phyloP scores from a whole-genome alignment of 2,329 filamentous ascomycete species.

The Thyridium curvatum region DNA sequence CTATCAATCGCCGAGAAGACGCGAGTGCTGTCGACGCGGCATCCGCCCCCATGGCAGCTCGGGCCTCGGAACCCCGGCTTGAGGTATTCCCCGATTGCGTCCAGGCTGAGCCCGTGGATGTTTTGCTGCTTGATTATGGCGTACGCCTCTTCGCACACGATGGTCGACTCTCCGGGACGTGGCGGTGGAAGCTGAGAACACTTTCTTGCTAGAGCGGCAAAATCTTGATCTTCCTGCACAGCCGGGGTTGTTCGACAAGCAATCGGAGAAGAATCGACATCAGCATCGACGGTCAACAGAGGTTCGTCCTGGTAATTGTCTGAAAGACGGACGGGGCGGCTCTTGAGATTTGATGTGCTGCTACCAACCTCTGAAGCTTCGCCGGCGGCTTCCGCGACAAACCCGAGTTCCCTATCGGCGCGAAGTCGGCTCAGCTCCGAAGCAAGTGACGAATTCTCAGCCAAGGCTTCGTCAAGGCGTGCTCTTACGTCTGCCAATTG shows the following conservation, averaged over 20 bases:
- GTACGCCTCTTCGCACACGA: conserved; percentile 17
- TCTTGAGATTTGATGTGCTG: too few relatives aligned
- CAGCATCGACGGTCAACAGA: too few relatives aligned
- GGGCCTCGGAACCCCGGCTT: conserved; percentile 10
- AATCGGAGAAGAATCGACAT: too few relatives aligned
- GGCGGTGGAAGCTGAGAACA: conserved; percentile 8
- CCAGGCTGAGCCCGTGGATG: conserved; percentile 7
- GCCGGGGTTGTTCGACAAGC: neutral
- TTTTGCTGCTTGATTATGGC: conserved; percentile 15
- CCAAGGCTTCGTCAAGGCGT: conserved; percentile 13
- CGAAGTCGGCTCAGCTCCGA: conserved; percentile 9
- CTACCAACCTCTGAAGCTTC: too few relatives aligned
- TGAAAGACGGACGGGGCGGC: too few relatives aligned
- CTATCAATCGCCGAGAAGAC: neutral
- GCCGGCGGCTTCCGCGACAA: neutral
- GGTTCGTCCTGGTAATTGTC: too few relatives aligned
- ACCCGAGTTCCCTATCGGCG: neutral
- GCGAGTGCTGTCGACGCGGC: conserved; percentile 4
- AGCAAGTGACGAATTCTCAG: conserved; percentile 3
- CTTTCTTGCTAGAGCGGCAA: neutral
- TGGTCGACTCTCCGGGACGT: conserved; percentile 16
- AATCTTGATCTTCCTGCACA: too few relatives aligned
- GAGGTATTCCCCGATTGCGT: conserved; percentile 8
- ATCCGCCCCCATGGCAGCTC: neutral
- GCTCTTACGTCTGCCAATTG: conserved; percentile 13